phyloP scores from a whole-genome alignment of 805 yeast genomes.

The Candida maesae region DNA sequence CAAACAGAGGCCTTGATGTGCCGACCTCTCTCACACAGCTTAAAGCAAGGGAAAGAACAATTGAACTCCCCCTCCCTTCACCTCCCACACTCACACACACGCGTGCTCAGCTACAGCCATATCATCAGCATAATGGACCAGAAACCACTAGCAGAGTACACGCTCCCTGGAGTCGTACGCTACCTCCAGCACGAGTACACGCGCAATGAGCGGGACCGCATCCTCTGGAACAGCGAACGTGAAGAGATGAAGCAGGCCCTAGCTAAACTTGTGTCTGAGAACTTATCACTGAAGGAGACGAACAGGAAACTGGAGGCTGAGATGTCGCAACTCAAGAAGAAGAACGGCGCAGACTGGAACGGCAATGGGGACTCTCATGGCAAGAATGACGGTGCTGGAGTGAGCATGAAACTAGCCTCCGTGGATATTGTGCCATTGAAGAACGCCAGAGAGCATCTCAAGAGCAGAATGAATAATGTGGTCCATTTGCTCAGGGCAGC shows the following conservation, averaged over 20 bases:
- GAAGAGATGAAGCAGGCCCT: slow-evolving; percentile 55
- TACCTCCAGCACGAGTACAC: slow-evolving; percentile 62
- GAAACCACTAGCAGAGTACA: slow-evolving; percentile 11
- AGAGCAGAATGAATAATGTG: slow-evolving; percentile 27
- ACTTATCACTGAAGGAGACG: slow-evolving; percentile 31
- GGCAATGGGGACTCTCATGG: neutral
- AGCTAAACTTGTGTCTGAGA: slow-evolving; percentile 51
- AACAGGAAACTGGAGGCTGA: slow-evolving; percentile 8
- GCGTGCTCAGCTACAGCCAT: too few species aligned
- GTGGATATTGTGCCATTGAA: slow-evolving; percentile 17
- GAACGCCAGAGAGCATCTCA: slow-evolving; percentile 26
- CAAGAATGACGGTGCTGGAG: neutral
- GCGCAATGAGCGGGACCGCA: slow-evolving; percentile 54
- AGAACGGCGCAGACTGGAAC: neutral
- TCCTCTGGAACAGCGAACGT: slow-evolving; percentile 57
- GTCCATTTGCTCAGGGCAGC: slow-evolving; percentile 25
- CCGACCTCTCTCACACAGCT: too few species aligned
- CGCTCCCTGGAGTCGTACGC: slow-evolving; percentile 51
- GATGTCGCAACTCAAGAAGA: slow-evolving; percentile 1
- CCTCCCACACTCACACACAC: neutral
- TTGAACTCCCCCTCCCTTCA: too few species aligned
- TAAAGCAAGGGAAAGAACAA: too few species aligned
- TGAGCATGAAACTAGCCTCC: neutral
- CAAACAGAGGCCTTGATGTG: too few species aligned
- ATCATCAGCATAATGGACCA: too few species aligned